A percentile compares a stretch with the other conserved stretches of the same genome.
Conservation (phyloP, 345 rosid genomes). For the rapeseed (Brassica napus) region Da-Ae NC_063442.1:41969501-41970000, state of each 20-base stretch:
- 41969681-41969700: slow-evolving; percentile 1
- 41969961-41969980: slow-evolving; percentile 39
- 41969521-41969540: slow-evolving; percentile 25
- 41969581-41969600: no score
- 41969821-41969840: neutral
- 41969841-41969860: neutral
- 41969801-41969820: slow-evolving; percentile 1
- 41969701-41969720: slow-evolving; percentile 8
- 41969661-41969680: neutral
- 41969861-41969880: neutral
- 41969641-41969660: neutral
- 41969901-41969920: neutral
- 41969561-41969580: no score
- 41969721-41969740: slow-evolving; percentile 14
- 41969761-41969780: slow-evolving; percentile 10
- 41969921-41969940: slow-evolving; percentile 10
- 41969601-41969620: no score
- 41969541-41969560: slow-evolving; percentile 28
- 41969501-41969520: neutral
- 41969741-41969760: neutral
- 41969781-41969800: neutral
- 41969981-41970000: slow-evolving; percentile 24
- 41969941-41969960: slow-evolving; percentile 3
- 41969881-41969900: neutral
- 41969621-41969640: neutral